Evolutionary conservation across 2,329 filamentous ascomycete genomes (phyloP).

Genomic region (Monosporascus cannonballus): DNA sequence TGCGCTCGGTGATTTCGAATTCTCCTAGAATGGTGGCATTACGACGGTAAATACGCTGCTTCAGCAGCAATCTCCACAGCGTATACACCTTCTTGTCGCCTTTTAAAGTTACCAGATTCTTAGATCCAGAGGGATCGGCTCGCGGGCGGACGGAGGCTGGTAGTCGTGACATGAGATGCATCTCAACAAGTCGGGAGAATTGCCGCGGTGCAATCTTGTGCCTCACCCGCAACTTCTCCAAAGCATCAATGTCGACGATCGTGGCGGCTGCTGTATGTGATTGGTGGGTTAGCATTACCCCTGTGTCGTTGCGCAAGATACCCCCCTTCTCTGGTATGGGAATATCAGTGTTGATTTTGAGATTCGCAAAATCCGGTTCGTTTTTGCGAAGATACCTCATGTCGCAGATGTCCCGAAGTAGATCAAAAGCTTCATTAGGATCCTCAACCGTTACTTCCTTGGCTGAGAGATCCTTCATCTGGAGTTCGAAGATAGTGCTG

Average conservation of each 20-base stretch:
- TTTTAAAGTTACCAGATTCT: constrained; percentile 34
- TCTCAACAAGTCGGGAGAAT: constrained; percentile 68
- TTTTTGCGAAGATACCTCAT: constrained; percentile 55
- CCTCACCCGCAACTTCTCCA: constrained; percentile 51
- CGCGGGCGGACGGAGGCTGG: constrained; percentile 49
- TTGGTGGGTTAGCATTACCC: constrained; percentile 17
- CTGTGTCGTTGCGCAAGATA: constrained; percentile 20
- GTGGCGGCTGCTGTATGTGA: constrained; percentile 24
- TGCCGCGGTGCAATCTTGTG: constrained; percentile 73
- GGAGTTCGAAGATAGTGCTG: constrained; percentile 66
- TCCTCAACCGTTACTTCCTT: constrained; percentile 90
- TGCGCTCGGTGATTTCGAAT: constrained; percentile 60
- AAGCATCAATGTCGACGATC: constrained; percentile 52
- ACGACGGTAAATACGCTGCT: constrained; percentile 69
- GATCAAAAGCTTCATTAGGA: constrained; percentile 80
- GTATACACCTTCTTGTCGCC: constrained; percentile 57
- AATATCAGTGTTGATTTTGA: constrained; percentile 49
- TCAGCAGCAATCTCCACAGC: constrained; percentile 70
- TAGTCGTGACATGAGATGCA: constrained; percentile 62
- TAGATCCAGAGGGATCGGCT: constrained; percentile 23
- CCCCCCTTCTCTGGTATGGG: constrained; percentile 41
- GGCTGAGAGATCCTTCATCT: constrained; percentile 61
- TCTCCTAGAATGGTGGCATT: constrained; percentile 67
- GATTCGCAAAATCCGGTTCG: constrained; percentile 48
- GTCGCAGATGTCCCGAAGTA: constrained; percentile 71